These are phyloP conservation scores for Magnusiomyces fungicola DNA, from an alignment of 1,139 yeast species.

Conservation along the genomic window DNA sequence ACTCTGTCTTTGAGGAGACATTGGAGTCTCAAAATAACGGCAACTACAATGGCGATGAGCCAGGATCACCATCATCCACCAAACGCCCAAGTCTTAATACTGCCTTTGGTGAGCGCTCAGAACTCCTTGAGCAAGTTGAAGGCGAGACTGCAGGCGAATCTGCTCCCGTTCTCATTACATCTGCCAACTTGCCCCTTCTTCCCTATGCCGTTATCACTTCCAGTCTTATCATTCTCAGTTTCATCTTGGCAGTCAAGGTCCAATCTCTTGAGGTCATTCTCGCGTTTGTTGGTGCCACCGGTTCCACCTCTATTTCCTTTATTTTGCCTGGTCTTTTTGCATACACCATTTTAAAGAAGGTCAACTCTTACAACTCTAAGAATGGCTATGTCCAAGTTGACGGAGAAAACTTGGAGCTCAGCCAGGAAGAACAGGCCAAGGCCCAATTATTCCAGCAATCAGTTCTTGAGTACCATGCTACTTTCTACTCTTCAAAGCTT, in stretches of 20 bases:
- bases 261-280: constrained; percentile 75
- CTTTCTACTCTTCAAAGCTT: not conserved
- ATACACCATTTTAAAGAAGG: constrained; percentile 43
- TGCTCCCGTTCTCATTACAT: not conserved
- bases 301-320: constrained; percentile 88
- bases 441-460: constrained; percentile 9
- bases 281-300: constrained; percentile 92
- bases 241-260: constrained; percentile 68
- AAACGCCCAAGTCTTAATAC: too few relatives aligned
- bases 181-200: constrained; percentile 17
- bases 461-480: constrained; percentile 7
- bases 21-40: too few relatives aligned
- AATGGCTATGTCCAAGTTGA: not conserved
- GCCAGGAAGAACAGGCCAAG: constrained; percentile 14
- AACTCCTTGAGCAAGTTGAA: not conserved
- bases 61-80: too few relatives aligned
- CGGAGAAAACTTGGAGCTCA: constrained; percentile 12
- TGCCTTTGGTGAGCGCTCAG: too few relatives aligned
- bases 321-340: constrained; percentile 91
- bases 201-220: constrained; percentile 61
- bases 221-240: constrained; percentile 53
- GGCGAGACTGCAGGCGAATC: not conserved
- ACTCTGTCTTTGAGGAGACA: too few relatives aligned
- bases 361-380: constrained; percentile 3
- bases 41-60: too few relatives aligned